Evolutionary conservation across 306 rosid species (phyloP).

Genomic region (Cicer yamashitae): DNA sequence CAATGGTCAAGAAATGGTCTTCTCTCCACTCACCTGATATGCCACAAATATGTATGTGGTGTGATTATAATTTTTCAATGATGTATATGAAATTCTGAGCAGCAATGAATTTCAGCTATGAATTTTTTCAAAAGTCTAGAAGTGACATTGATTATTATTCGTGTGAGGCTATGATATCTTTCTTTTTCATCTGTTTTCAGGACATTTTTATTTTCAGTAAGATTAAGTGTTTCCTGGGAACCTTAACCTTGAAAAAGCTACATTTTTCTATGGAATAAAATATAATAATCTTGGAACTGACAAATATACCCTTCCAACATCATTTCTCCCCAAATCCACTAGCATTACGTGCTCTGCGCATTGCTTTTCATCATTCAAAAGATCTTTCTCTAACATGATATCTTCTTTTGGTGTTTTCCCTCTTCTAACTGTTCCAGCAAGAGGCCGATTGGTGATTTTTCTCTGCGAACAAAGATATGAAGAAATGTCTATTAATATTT

Average conservation of each 20-base stretch:
- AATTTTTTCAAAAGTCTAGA: slow-evolving; percentile 4
- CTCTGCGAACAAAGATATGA: slow-evolving; percentile 58
- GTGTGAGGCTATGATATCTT: slow-evolving; percentile 2
- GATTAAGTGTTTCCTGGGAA: neutral
- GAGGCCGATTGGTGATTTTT: slow-evolving; percentile 84
- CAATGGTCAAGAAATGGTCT: slow-evolving; percentile 17
- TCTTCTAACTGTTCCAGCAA: slow-evolving; percentile 95
- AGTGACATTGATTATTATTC: neutral
- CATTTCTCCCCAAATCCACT: slow-evolving; percentile 96
- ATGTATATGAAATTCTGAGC: neutral
- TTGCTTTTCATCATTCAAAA: slow-evolving; percentile 86
- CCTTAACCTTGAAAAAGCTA: neutral
- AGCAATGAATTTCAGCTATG: slow-evolving; percentile 6
- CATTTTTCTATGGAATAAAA: slow-evolving; percentile 22
- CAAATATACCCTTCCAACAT: slow-evolving; percentile 86
- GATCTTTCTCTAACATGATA: slow-evolving; percentile 76
- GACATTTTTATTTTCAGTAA: slow-evolving; percentile 15
- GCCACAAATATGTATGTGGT: neutral
- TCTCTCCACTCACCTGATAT: neutral
- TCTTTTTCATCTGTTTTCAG: neutral
- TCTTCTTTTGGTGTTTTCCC: slow-evolving; percentile 92
- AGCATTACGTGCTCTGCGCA: slow-evolving; percentile 94
- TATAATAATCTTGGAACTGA: slow-evolving; percentile 34
- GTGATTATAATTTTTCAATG: neutral
- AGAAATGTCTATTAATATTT: slow-evolving; percentile 35